Evolutionary conservation across 2,329 filamentous ascomycete genomes (phyloP).

Genomic region (Pseudocercospora fuligena): DNA sequence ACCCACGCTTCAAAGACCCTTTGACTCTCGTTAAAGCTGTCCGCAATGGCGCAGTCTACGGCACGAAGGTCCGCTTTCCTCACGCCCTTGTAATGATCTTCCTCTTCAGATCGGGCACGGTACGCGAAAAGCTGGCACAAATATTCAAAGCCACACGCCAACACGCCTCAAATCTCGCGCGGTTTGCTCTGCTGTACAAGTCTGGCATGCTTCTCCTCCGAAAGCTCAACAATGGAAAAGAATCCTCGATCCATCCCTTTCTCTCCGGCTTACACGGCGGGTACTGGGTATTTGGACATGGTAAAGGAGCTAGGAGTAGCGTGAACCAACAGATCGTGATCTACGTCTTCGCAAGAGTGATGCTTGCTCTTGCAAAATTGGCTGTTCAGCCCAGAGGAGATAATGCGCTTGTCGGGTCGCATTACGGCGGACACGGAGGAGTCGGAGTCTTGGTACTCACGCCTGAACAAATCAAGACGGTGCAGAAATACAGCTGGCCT

Average conservation of each 20-base stretch:
- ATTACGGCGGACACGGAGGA: conserved; percentile 46
- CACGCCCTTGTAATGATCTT: conserved; percentile 99
- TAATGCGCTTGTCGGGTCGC: conserved; percentile 43
- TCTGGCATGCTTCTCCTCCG: conserved; percentile 75
- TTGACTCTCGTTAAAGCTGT: conserved; percentile 88
- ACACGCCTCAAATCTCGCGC: conserved; percentile 88
- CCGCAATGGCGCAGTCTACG: conserved; percentile 96
- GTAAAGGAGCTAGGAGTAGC: conserved; percentile 65
- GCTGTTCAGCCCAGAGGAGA: conserved; percentile 67
- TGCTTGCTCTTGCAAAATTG: conserved; percentile 81
- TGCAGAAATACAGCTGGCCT: conserved; percentile 78
- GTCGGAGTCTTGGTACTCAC: conserved; percentile 49
- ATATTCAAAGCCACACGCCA: conserved; percentile 85
- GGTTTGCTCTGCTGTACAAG: conserved; percentile 93
- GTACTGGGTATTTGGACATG: conserved; percentile 89
- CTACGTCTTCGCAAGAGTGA: conserved; percentile 93
- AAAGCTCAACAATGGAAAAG: conserved; percentile 55
- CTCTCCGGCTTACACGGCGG: conserved; percentile 86
- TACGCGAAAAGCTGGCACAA: conserved; percentile 77
- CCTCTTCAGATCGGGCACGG: conserved; percentile 84
- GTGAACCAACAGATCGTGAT: conserved; percentile 98
- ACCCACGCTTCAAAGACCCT: conserved; percentile 83
- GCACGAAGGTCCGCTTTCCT: conserved; percentile 95
- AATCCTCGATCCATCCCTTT: conserved; percentile 80
- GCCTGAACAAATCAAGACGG: conserved; percentile 43